phyloP scores from a whole-genome alignment of 768 basidiomycete genomes.

The Amanita phalloides region DNA sequence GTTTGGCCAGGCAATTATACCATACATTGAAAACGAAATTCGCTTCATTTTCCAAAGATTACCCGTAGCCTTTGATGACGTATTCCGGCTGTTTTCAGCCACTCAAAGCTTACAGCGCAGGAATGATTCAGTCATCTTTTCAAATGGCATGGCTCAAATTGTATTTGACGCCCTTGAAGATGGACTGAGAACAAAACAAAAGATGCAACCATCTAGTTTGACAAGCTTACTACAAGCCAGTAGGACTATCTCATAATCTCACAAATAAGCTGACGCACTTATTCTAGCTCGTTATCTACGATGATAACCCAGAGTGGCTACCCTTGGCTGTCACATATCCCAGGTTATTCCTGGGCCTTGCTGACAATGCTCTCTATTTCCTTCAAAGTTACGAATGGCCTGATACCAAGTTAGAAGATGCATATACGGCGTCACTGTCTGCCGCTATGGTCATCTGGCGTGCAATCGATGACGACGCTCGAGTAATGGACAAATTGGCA shows the following conservation, averaged over 20 bases:
- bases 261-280: not conserved
- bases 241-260: not conserved
- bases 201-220: constrained; percentile 36
- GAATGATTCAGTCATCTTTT: constrained; percentile 14
- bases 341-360: constrained; percentile 26
- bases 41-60: constrained; percentile 42
- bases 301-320: constrained; percentile 12
- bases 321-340: constrained; percentile 21
- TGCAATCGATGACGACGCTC: constrained; percentile 32
- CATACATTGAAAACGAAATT: constrained; percentile 49
- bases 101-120: constrained; percentile 34
- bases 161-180: constrained; percentile 45
- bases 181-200: constrained; percentile 40
- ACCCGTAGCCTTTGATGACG: constrained; percentile 26
- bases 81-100: constrained; percentile 38
- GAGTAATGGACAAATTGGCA: constrained; percentile 26
- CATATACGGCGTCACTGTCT: constrained; percentile 40
- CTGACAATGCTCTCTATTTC: constrained; percentile 42
- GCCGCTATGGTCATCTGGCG: constrained; percentile 44
- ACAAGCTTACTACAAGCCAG: constrained; percentile 44
- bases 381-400: constrained; percentile 38
- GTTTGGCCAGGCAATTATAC: constrained; percentile 41
- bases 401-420: constrained; percentile 34
- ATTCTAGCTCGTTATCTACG: constrained; percentile 1
- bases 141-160: constrained; percentile 26